Percentiles rank a stretch among this genome's conserved stretches.
These are phyloP conservation scores for Melanogaster broomeanus DNA, from an alignment of 768 basidiomycete genomes.

Conservation along the genomic window DNA sequence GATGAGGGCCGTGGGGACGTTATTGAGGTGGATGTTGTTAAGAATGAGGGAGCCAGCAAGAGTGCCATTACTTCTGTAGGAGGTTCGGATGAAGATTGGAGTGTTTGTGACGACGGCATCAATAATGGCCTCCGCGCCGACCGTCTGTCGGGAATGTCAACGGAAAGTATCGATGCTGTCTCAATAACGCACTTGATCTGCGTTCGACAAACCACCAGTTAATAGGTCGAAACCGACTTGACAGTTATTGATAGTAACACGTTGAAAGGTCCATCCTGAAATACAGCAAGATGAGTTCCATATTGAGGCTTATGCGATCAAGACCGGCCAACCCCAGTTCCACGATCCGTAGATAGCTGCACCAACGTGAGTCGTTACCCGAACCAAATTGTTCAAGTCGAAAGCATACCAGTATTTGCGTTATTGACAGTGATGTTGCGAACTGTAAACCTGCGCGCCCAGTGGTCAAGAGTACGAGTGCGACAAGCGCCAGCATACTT, in stretches of 20 bases:
- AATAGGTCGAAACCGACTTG: conserved; percentile 47
- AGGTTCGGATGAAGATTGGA: conserved; percentile 43
- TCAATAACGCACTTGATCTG: conserved; percentile 30
- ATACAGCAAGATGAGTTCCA: background rate
- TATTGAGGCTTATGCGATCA: background rate
- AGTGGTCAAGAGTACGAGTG: background rate
- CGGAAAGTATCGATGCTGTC: background rate
- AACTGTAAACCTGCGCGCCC: conserved; percentile 47
- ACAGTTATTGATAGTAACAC: conserved; percentile 46
- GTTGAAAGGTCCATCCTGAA: conserved; percentile 54
- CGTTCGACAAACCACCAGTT: conserved; percentile 37
- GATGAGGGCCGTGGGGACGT: conserved; percentile 37
- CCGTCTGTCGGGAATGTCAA: conserved; percentile 30
- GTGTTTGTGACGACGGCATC: conserved; percentile 50
- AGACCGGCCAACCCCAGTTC: conserved; percentile 40
- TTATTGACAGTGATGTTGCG: conserved; percentile 60
- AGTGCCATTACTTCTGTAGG: conserved; percentile 26
- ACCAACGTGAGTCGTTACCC: background rate
- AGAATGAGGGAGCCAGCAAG: conserved; percentile 37
- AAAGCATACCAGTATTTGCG: conserved; percentile 37
- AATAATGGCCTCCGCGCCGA: conserved; percentile 45
- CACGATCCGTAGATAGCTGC: conserved; percentile 34
- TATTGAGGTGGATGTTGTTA: conserved; percentile 35
- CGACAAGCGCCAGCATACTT: background rate
- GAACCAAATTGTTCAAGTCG: background rate